Evolutionary conservation across 2,329 filamentous ascomycete genomes (phyloP), one percentile per base, ranked within the genome.

Genomic region (Uncinocarpus reesii): DNA sequence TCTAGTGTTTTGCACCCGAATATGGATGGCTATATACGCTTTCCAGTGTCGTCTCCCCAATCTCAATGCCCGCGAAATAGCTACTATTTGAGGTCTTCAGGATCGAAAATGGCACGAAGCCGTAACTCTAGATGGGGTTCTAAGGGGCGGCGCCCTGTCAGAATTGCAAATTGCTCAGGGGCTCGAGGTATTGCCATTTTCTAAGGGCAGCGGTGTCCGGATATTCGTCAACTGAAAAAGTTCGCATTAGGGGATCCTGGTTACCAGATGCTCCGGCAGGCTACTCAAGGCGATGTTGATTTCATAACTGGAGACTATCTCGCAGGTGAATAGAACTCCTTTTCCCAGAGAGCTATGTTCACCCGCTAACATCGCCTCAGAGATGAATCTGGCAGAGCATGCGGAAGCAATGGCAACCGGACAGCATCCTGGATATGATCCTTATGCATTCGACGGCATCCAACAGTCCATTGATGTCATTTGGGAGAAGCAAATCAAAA

Each of bases 271-370:
- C 58, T 59, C 28, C 60, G 59, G n/a, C 65, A 66, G 53, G 63
- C 60, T 2, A 64, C 56, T 1, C 42, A 59, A 24, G 64, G 62
- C 50, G 64, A 62, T 34, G 61, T 71, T 8, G 74, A 77, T 54
- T 71, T 76, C 15, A 74, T 77, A 40, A 76, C 72, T 0, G 73
- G 74, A 8, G 75, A 77, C 52, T 77, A 74, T 54, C 65, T 75
- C 31, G 69, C 71, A 7, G 70, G 69, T 67, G 23, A 4, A 4
- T 1, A 21, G 13, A 7, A 4, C 4, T 7, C 34, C 15, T 4
- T 42, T 24, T 48, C 50, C 24, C 23, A 34, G 2, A 31, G 13
- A 4, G 21, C 18, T 3, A 26, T 8, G 13, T n/a, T 6, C 35
- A 21, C 16, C 1, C 11, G 24, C 21, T 38, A 21, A 47, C 7